Evolutionary conservation across 2,329 filamentous ascomycete species (phyloP), one percentile per base, ranked within the genome.

Genomic region (Talaromyces sp.): DNA sequence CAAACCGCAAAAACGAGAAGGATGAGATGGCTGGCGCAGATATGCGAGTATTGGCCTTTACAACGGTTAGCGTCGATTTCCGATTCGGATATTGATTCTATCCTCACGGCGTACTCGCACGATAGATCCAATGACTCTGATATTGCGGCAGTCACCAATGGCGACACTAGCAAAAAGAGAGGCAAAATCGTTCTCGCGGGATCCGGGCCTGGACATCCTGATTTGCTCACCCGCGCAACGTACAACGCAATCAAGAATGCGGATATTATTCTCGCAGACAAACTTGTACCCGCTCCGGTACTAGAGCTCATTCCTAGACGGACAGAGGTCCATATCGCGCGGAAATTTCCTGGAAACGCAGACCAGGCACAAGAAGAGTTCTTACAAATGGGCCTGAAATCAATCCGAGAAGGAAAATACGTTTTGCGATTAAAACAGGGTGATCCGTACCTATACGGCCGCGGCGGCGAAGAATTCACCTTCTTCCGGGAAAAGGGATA

Each of bases 41-140:
- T 99, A 61, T 99, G 95, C 83, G 95, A 99, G 81, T 99, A 99
- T 79, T 99, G 95, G 95, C 93, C 95, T 1, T 83, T 99, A 31
- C 89, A 88, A 68, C 87, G 91, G 19, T 85, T 99, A 1, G 92
- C 93, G 8, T 84, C 85, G 47, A 89, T 98, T 68, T 89, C 86
- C 3, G 92, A 97, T 72, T 84, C 85, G 9, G 93, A 98, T 70
- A 88, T 97, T 7, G 87, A 91, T 16, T 77, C 80, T 13, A 87
- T 98, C 0, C 83, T 99, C n/a, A 81, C 85, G 68, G 88, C 90
- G 2, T 97, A 96, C 64, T 78, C 74, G 10, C 71, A 76, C 22
- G 73, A 72, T 39, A 74, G 73, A 41, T 67, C 68, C 2, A 69
- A 70, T 22, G 63, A 62, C 35, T 59, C 59, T 39, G 67, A 65